Evolutionary conservation across 139 green algal species (phyloP).

Genomic region (Coelastrella sp.): DNA sequence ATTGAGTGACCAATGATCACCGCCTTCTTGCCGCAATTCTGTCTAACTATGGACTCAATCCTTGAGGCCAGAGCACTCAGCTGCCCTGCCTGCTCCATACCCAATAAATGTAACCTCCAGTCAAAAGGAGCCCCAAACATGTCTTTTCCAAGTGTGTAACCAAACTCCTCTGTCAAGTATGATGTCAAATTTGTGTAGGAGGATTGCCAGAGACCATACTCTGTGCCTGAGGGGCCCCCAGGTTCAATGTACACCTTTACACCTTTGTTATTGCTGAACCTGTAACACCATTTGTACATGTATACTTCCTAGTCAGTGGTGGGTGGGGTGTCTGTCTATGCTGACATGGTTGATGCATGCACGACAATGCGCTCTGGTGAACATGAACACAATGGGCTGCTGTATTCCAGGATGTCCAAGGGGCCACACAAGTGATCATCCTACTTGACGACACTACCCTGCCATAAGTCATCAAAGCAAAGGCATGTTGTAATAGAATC

Average conservation of each 20-base stretch:
- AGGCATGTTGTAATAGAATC: too few species aligned
- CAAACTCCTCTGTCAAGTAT: neutral
- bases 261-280: constrained; percentile 25
- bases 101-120: constrained; percentile 31
- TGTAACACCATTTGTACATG: too few species aligned
- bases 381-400: too few species aligned
- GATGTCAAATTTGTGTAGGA: constrained; percentile 26
- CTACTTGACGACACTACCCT: too few species aligned
- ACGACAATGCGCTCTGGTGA: too few species aligned
- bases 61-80: neutral
- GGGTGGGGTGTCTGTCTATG: too few species aligned
- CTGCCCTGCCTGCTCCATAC: constrained; percentile 16
- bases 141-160: constrained; percentile 35
- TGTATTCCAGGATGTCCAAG: too few species aligned
- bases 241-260: constrained; percentile 5
- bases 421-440: too few species aligned
- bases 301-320: too few species aligned
- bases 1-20: constrained; percentile 32
- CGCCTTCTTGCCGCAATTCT: constrained; percentile 37
- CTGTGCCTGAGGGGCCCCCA: constrained; percentile 23
- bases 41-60: neutral
- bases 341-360: too few species aligned
- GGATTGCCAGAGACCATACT: constrained; percentile 11
- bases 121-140: constrained; percentile 43
- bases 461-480: too few species aligned